A percentile compares a stretch with the other conserved stretches of the same genome.
These are phyloP conservation scores for Daedaleopsis nitida DNA, from an alignment of 768 basidiomycete genomes.

Conservation along the genomic window DNA sequence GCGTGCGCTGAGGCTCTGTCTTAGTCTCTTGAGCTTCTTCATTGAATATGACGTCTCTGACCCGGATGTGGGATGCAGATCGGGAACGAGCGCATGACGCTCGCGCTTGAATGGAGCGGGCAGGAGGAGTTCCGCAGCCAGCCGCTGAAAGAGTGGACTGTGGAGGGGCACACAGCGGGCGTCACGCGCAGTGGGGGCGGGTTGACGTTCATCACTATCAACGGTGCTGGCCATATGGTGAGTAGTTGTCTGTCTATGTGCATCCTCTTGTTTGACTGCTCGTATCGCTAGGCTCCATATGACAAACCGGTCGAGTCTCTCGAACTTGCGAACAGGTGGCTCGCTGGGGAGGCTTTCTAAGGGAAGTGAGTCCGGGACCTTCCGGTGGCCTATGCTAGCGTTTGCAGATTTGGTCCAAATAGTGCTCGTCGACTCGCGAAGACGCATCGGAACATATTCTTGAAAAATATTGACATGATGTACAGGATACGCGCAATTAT, in stretches of 20 bases:
- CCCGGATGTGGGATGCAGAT: conserved; percentile 34
- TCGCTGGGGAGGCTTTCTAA: conserved; percentile 32
- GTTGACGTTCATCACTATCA: conserved; percentile 63
- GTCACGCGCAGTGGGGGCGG: conserved; percentile 52
- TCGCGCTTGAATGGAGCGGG: conserved; percentile 62
- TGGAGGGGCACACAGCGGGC: conserved; percentile 55
- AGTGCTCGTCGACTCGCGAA: too few relatives aligned
- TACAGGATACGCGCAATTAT: too few relatives aligned
- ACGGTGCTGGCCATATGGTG: conserved; percentile 79
- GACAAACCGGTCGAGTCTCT: conserved; percentile 62
- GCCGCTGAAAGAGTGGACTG: conserved; percentile 53
- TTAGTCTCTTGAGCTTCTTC: too few relatives aligned
- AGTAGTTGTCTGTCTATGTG: background rate
- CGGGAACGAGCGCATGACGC: conserved; percentile 64
- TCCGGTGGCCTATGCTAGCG: too few relatives aligned
- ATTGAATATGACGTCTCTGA: too few relatives aligned
- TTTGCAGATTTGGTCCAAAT: too few relatives aligned
- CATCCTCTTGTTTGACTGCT: background rate
- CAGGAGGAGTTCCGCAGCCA: conserved; percentile 46
- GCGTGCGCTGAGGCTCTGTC: background rate
- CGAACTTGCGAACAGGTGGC: conserved; percentile 51
- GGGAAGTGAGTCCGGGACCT: background rate
- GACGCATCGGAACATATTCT: too few relatives aligned
- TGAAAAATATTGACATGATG: too few relatives aligned
- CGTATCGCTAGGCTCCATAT: conserved; percentile 50